Conservation (phyloP, 805 yeast genomes). For the Candida multigemmis region DNA sequence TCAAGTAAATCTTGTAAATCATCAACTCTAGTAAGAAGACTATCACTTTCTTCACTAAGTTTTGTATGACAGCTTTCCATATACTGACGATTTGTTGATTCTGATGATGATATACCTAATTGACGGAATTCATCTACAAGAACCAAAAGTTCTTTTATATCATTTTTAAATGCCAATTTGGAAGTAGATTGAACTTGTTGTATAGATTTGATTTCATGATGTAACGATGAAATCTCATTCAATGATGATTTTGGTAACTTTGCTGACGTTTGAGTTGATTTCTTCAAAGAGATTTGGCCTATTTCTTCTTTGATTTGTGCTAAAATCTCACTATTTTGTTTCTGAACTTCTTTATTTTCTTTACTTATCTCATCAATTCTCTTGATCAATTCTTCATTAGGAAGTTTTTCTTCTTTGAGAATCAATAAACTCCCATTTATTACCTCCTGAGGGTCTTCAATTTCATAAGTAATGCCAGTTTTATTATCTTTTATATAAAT, state of each 20-base stretch:
- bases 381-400: constrained; percentile 6
- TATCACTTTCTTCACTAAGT: constrained; percentile 71
- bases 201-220: constrained; percentile 52
- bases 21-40: constrained; percentile 69
- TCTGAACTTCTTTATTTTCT: no score
- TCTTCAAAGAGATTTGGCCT: constrained; percentile 1
- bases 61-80: constrained; percentile 70
- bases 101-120: constrained; percentile 27
- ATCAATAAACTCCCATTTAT: constrained; percentile 51
- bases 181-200: constrained; percentile 45
- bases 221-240: no score
- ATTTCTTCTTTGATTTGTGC: background rate
- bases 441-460: constrained; percentile 67
- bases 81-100: constrained; percentile 39
- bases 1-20: constrained; percentile 90
- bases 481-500: constrained; percentile 60
- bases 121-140: constrained; percentile 47
- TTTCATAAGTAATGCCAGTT: constrained; percentile 60
- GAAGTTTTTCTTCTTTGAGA: constrained; percentile 48
- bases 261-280: constrained; percentile 1
- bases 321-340: background rate
- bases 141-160: constrained; percentile 34
- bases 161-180: constrained; percentile 28
- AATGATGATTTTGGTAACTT: background rate
- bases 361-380: constrained; percentile 9